These are phyloP conservation scores for Collybia sordida DNA, from an alignment of 768 basidiomycete genomes.

Conservation along the genomic window DNA sequence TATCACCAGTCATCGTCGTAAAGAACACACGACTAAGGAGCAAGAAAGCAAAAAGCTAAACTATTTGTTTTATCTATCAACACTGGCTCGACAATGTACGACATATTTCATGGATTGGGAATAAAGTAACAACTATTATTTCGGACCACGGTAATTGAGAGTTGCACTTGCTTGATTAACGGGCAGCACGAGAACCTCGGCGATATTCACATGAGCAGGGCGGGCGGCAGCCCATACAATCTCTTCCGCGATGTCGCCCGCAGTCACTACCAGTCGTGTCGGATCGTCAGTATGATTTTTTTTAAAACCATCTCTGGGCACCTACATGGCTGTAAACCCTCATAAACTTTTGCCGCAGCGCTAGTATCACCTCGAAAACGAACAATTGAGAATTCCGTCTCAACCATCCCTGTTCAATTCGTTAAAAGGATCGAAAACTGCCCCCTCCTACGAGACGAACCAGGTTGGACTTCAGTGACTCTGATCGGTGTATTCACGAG, in stretches of 20 bases:
- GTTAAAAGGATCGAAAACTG: neutral
- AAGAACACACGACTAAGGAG: slow-evolving; percentile 60
- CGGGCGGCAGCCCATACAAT: slow-evolving; percentile 96
- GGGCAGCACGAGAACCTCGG: slow-evolving; percentile 75
- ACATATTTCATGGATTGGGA: slow-evolving; percentile 7
- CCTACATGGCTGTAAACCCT: slow-evolving; percentile 84
- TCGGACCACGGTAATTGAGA: slow-evolving; percentile 54
- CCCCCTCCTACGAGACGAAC: slow-evolving; percentile 34
- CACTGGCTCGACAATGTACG: neutral
- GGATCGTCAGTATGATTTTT: neutral
- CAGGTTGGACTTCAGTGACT: slow-evolving; percentile 93
- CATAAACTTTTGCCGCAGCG: slow-evolving; percentile 88
- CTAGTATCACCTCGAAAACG: slow-evolving; percentile 84
- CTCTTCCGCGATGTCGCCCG: slow-evolving; percentile 93
- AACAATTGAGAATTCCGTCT: slow-evolving; percentile 90
- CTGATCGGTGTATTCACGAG: slow-evolving; percentile 91
- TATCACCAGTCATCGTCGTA: slow-evolving; percentile 24
- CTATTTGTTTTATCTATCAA: slow-evolving; percentile 14
- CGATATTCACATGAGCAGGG: slow-evolving; percentile 90
- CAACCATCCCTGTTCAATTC: slow-evolving; percentile 64
- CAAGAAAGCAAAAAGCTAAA: slow-evolving; percentile 44
- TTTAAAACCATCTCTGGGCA: slow-evolving; percentile 6
- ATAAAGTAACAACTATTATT: slow-evolving; percentile 14
- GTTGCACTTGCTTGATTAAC: slow-evolving; percentile 77
- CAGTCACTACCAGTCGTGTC: slow-evolving; percentile 52